Conservation (phyloP, 2,329 filamentous ascomycete species). For the Phoma sp. region DNA sequence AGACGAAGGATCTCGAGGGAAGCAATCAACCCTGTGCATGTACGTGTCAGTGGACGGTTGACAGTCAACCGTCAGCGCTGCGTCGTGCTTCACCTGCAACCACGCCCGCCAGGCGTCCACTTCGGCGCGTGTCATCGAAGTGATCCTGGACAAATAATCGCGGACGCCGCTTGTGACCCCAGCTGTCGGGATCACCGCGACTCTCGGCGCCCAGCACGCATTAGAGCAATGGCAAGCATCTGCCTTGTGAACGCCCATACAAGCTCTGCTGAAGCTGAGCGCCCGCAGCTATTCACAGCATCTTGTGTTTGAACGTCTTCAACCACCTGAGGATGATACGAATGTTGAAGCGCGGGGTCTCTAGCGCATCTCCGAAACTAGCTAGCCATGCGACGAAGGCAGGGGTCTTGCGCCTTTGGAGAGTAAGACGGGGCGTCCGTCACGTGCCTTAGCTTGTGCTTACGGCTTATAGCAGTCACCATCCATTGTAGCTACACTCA, state of each 20-base stretch:
- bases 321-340: conserved; percentile 1
- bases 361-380: conserved; percentile 8
- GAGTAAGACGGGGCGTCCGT: too few species aligned
- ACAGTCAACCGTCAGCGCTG: conserved; percentile 1
- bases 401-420: too few species aligned
- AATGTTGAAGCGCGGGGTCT: conserved; percentile 1
- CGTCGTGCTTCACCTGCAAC: conserved; percentile 23
- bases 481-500: too few species aligned
- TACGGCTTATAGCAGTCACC: too few species aligned
- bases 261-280: background rate
- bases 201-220: conserved; percentile 13
- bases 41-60: conserved; percentile 15
- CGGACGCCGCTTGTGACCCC: conserved; percentile 24
- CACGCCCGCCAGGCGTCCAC: conserved; percentile 28
- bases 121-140: conserved; percentile 27
- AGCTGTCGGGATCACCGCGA: conserved; percentile 13
- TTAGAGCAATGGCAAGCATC: conserved; percentile 19
- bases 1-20: background rate
- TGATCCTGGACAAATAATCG: conserved; percentile 37
- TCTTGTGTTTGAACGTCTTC: conserved; percentile 12
- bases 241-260: background rate
- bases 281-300: background rate
- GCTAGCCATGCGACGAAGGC: conserved; percentile 16
- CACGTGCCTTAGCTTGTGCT: too few species aligned
- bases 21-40: background rate